Evolutionary conservation across 2,329 filamentous ascomycete species (phyloP).

Genomic region (Colletotrichum horii): DNA sequence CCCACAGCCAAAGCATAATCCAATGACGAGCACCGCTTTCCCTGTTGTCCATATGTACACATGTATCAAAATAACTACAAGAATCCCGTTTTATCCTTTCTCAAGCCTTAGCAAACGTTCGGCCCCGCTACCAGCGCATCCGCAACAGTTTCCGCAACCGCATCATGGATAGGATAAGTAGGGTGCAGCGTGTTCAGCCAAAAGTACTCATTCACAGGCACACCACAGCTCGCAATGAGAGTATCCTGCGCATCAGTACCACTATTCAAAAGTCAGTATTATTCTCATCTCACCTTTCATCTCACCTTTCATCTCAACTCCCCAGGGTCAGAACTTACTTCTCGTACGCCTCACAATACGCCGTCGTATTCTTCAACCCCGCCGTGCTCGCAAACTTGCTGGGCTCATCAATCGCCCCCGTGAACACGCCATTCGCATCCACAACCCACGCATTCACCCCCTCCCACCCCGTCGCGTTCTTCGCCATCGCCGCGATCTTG

Average conservation of each 20-base stretch:
- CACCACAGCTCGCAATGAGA: slow-evolving; percentile 49
- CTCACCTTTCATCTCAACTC: not conserved
- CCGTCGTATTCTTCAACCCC: slow-evolving; percentile 59
- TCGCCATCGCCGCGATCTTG: slow-evolving; percentile 45
- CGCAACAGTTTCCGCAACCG: slow-evolving; percentile 56
- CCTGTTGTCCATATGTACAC: not conserved
- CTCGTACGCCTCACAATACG: slow-evolving; percentile 58
- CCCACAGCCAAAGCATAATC: not conserved
- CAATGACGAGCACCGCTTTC: not conserved
- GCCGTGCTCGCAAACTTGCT: slow-evolving; percentile 53
- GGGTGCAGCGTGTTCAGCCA: slow-evolving; percentile 70
- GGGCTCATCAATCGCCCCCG: slow-evolving; percentile 57
- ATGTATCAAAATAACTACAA: not conserved
- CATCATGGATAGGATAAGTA: slow-evolving; percentile 67
- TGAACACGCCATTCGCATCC: slow-evolving; percentile 57
- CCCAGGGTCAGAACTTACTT: slow-evolving; percentile 47
- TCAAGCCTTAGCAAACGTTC: slow-evolving; percentile 34
- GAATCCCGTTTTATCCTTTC: not conserved
- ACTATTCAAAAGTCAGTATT: slow-evolving; percentile 30
- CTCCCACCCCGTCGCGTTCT: slow-evolving; percentile 38
- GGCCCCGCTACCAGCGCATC: slow-evolving; percentile 41
- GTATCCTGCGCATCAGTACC: slow-evolving; percentile 49
- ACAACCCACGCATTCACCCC: slow-evolving; percentile 57
- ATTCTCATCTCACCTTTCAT: too few relatives aligned
- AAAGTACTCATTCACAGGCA: slow-evolving; percentile 66